A percentile compares a stretch with the other conserved stretches of the same genome.
Conservation (phyloP, 306 rosid species). For the Vigna hirtella region DNA sequence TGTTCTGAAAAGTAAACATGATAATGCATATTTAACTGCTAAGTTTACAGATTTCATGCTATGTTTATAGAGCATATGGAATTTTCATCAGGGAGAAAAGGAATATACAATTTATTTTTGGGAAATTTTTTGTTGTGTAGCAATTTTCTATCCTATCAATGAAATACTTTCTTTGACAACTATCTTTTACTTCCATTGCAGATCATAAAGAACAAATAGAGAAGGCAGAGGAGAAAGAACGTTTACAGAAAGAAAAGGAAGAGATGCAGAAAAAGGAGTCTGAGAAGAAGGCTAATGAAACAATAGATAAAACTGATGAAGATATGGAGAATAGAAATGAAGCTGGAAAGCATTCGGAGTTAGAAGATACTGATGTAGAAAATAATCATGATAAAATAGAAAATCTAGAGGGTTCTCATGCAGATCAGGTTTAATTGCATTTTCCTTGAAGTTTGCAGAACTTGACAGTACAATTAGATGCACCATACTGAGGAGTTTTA, state of each 20-base stretch:
- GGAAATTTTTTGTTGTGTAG: neutral
- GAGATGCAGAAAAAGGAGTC: conserved; percentile 69
- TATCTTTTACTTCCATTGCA: conserved; percentile 49
- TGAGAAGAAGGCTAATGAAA: conserved; percentile 60
- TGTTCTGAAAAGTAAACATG: conserved; percentile 17
- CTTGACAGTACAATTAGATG: conserved; percentile 40
- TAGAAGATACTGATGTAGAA: conserved; percentile 49
- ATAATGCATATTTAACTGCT: conserved; percentile 27
- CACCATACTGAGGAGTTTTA: conserved; percentile 18
- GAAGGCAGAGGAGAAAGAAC: conserved; percentile 92
- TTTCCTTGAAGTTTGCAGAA: conserved; percentile 31
- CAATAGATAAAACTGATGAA: conserved; percentile 44
- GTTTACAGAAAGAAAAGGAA: conserved; percentile 68
- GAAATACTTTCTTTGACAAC: conserved; percentile 24
- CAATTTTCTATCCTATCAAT: conserved; percentile 30
- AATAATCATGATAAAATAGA: conserved; percentile 54
- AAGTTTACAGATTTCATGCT: conserved; percentile 9
- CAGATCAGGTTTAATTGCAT: conserved; percentile 58
- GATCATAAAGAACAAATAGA: conserved; percentile 96
- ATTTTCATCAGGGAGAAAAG: conserved; percentile 11
- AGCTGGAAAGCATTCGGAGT: conserved; percentile 51
- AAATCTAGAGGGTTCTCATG: conserved; percentile 50
- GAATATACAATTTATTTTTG: neutral
- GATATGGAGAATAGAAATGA: conserved; percentile 46
- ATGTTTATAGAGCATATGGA: conserved; percentile 6